Base-by-base conservation (phyloP, 768 basidiomycete species). In the Mycena kentingensis region DNA sequence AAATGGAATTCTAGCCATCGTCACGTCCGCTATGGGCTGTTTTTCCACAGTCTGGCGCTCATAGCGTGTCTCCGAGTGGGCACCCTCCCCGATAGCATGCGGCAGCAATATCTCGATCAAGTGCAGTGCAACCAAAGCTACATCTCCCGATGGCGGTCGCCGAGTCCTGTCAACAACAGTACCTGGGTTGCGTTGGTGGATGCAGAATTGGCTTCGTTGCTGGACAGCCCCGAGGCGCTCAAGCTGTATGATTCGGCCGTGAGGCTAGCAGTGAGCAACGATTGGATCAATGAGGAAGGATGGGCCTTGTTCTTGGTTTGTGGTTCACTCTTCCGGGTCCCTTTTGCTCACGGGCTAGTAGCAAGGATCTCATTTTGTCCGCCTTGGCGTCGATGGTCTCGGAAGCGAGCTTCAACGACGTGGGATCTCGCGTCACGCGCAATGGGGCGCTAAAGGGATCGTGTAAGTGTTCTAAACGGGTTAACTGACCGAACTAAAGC, bases 401-500 rank as follows among this genome's bases (percentile, higher is more conserved):
- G 88, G 87, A 11, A 74, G 73, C 44, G 87, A 88, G 62, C 69
- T 88, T 4, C 87, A 87, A 51, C 74, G 81, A 36, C 79, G 85
- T 27, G 87, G 82, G 1, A 84, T 88, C 52, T 70, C 81, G 6
- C 75, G 83, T 7, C 85, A 88, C 60, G 69, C 78, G 4, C 85
- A 87, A 61, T 88, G 84, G 86, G 87, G 87, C 21, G 87, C 87
- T 24, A 78, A 77, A 52, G 87, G 86, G 25, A 82, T 88, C 54
- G 84, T 84, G 83, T 85, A 70, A 49, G 83, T 69, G 13, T 24
- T 45, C 11, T 4, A 34, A 5, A 34, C 25, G 35, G 51, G 15
- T 25, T 11, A 27, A 28, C 22, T 42, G 19, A 45, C 8, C 41
- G 45, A 39, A 29, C 48, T 44, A 41, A 47, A 26, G 19, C 21